phyloP scores from a whole-genome alignment of 1,284 basidiomycete species.

The Phaffia rhodozyma region DNA sequence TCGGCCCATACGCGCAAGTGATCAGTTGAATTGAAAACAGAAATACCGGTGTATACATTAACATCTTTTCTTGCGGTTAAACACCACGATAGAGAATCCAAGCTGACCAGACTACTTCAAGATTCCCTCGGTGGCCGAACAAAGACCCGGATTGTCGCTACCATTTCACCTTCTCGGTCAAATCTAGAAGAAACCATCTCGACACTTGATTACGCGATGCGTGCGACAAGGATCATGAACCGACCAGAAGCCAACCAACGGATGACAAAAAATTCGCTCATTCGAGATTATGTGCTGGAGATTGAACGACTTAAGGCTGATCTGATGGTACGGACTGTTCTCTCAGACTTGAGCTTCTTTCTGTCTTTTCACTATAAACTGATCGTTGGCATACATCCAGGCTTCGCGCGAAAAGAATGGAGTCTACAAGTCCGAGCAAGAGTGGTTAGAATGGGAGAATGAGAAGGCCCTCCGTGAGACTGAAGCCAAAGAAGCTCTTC shows the following conservation, averaged over 20 bases:
- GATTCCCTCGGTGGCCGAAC: slow-evolving; percentile 97
- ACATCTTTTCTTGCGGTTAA: not conserved
- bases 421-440: slow-evolving; percentile 79
- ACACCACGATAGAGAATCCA: slow-evolving; percentile 41
- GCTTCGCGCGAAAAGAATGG: slow-evolving; percentile 90
- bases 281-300: slow-evolving; percentile 92
- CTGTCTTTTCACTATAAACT: not conserved
- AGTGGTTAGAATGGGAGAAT: slow-evolving; percentile 67
- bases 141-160: slow-evolving; percentile 97
- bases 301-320: slow-evolving; percentile 90
- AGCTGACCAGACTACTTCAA: slow-evolving; percentile 92
- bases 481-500: slow-evolving; percentile 65
- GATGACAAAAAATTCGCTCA: slow-evolving; percentile 78
- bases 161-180: slow-evolving; percentile 76
- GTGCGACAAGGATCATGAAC: slow-evolving; percentile 92
- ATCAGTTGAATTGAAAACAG: not conserved
- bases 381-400: slow-evolving; percentile 11
- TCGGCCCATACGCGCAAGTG: no score
- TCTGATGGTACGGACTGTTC: slow-evolving; percentile 40
- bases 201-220: slow-evolving; percentile 92
- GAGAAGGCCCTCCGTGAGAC: slow-evolving; percentile 64
- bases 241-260: slow-evolving; percentile 91
- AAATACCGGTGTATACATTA: not conserved
- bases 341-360: not conserved
- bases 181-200: slow-evolving; percentile 97